Percentiles rank a stretch among this genome's conserved stretches.
Conservation (phyloP, 2,329 filamentous ascomycete genomes). For the Dactylellina parvicollis region DNA sequence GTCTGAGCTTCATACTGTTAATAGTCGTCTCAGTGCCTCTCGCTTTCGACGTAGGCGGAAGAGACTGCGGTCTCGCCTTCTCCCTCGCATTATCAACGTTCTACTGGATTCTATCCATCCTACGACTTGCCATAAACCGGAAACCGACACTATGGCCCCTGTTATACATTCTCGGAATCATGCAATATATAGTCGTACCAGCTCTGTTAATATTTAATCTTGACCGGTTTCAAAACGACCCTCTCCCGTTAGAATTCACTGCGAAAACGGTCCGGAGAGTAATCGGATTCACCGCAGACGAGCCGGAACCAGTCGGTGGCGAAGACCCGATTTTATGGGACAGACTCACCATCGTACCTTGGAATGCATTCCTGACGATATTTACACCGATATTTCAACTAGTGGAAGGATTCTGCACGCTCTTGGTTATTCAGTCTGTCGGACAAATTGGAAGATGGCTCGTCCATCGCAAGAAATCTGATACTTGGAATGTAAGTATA, state of each 20-base stretch:
- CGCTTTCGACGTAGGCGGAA: conserved; percentile 96
- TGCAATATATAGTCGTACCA: conserved; percentile 88
- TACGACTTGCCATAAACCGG: conserved; percentile 70
- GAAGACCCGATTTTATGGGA: conserved; percentile 70
- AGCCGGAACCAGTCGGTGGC: conserved; percentile 47
- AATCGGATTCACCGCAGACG: conserved; percentile 40
- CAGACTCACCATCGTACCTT: conserved; percentile 79
- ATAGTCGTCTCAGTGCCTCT: conserved; percentile 96
- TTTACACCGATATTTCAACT: conserved; percentile 95
- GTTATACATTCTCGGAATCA: conserved; percentile 74
- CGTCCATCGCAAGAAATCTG: conserved; percentile 82
- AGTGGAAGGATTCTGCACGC: conserved; percentile 92
- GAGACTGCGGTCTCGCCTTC: conserved; percentile 92
- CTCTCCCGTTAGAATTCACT: conserved; percentile 32
- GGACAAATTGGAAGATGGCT: conserved; percentile 95
- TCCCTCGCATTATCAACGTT: conserved; percentile 87
- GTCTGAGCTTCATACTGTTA: conserved; percentile 85
- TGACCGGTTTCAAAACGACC: conserved; percentile 92
- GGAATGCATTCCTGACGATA: conserved; percentile 88
- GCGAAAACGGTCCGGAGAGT: conserved; percentile 39
- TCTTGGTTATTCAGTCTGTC: conserved; percentile 92
- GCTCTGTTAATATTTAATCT: conserved; percentile 91
- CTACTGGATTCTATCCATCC: conserved; percentile 85
- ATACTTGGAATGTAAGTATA: conserved; percentile 88
- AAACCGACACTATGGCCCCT: conserved; percentile 73